These are phyloP conservation scores for Beverwykella pulmonaria DNA, from an alignment of 495 filamentous ascomycete species.

Conservation along the genomic window DNA sequence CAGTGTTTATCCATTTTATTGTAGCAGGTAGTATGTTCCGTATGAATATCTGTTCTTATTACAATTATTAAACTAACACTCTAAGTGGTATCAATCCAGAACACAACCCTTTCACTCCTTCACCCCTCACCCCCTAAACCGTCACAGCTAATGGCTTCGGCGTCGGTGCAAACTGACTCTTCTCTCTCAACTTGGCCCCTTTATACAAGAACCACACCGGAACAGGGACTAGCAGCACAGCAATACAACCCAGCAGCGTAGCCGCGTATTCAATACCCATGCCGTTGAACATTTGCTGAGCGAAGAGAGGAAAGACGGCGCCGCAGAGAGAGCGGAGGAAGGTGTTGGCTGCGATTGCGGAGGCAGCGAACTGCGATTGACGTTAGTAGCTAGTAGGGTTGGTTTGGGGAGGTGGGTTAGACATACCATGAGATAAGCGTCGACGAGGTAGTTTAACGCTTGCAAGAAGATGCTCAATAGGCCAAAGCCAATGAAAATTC, in stretches of 20 bases:
- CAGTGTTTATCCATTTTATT: no score
- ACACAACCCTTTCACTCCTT: background rate
- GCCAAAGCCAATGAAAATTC: constrained; percentile 62
- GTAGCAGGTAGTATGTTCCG: no score
- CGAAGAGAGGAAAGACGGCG: constrained; percentile 81
- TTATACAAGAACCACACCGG: constrained; percentile 68
- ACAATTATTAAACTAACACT: background rate
- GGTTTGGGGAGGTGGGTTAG: background rate
- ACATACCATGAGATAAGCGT: constrained; percentile 81
- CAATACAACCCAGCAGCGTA: constrained; percentile 76
- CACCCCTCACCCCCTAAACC: background rate
- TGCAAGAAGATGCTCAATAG: constrained; percentile 84
- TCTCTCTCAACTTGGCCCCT: constrained; percentile 65
- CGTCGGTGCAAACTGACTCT: constrained; percentile 70
- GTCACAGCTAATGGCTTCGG: constrained; percentile 19
- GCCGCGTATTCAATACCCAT: constrained; percentile 78
- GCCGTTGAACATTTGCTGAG: constrained; percentile 74
- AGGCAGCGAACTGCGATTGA: constrained; percentile 60
- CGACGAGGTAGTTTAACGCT: constrained; percentile 82
- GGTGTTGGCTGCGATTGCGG: constrained; percentile 86
- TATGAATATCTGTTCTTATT: background rate
- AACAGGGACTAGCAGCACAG: constrained; percentile 69
- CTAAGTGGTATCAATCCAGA: background rate
- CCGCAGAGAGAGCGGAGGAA: constrained; percentile 79
- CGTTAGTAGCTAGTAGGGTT: constrained; percentile 3